Base-by-base conservation (phyloP, 768 basidiomycete species). In the Auricularia sp. region DNA sequence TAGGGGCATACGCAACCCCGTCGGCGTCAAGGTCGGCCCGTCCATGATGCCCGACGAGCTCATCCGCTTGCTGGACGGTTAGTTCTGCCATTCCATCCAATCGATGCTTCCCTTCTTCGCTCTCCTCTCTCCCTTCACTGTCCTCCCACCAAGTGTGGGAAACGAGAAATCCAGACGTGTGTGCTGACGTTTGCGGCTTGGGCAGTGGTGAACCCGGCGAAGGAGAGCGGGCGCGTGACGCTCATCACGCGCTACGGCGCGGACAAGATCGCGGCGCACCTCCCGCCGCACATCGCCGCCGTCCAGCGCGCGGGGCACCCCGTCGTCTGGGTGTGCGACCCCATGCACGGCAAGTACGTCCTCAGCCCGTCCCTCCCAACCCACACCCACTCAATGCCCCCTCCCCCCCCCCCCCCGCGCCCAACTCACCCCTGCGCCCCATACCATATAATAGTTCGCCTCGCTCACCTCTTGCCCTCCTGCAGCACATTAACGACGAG, bases 301-400 rank as follows among this genome's bases (percentile, higher is more conserved):
- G 95, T 99, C 16, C 86, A 90, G 71, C 67, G 76, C 61, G 87
- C 92, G 2, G 84, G 83, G 0, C 94, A 98, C 72, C 90, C 90
- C 1, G 94, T 97, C 2, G 84, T 87, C 8, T 98, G 95, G 93
- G 83, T 95, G 61, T 95, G 91, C 71, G 97, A 98, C 75, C 94
- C 95, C 2, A 98, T 98, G 96, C 96, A 98, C 70, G 96, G 95
- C 78, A 97, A 98, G 93, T 93, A 71, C 69, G 90, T 81, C 3
- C n/a, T 36, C n/a, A 61, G n/a, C 39, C 39, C 3, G 8, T 42
- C 3, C 29, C 29, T 29, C 29, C 29, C 29, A 29, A 29, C 29
- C 29, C 29, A 29, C 29, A 29, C 29, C 29, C 29, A 29, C 29
- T 29, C 29, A 29, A 29, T 29, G 23, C 23, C 23, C 29, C 29